Base-by-base conservation (phyloP, 306 rosid genomes). In the Quercus engelmannii region DNA sequence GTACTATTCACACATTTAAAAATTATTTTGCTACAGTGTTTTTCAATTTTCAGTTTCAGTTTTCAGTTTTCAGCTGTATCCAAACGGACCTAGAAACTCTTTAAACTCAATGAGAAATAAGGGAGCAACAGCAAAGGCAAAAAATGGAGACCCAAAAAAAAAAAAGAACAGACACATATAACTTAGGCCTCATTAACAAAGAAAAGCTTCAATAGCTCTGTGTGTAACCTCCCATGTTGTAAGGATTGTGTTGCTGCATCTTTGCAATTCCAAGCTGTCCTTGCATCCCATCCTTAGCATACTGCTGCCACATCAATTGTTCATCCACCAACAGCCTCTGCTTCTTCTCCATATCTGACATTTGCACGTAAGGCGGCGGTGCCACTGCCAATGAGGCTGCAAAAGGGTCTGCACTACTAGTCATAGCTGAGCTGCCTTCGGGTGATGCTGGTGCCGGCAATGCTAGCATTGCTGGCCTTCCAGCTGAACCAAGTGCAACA, bases 281-380 rank as follows among this genome's bases (percentile, higher is more conserved):
- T 51, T 84, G 96, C 89, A 80, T 79, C 11, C 97, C 92, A 87
- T 89, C 93, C 71, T 81, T 86, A 57, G 81, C 81, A 77, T 86
- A 95, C 74, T 95, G 98, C 80, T 93, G 98, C 99, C 99, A 96
- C 89, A 93, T 69, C 13, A 86, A 7, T 43, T 96, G 97, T 78
- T 96, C 99, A 74, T 91, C 92, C 85, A 87, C 46, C 73, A 96
- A 75, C 64, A 96, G 30, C 83, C 81, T 90, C 84, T 96, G 98
- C 76, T 96, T 96, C 86, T 82, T 91, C 88, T 96, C 97, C 90
- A 96, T 83, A 78, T 96, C 99, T 30, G 99, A 88, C 94, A 96
- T 96, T 85, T 96, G 99, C 82, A 96, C 96, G 14, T 90, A 96
- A 0, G 97, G 5, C 0, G 98, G 98, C 1, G 99, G 94, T 2